Evolutionary conservation across 768 basidiomycete genomes (phyloP).

Genomic region (Xerocomellus intermedius): DNA sequence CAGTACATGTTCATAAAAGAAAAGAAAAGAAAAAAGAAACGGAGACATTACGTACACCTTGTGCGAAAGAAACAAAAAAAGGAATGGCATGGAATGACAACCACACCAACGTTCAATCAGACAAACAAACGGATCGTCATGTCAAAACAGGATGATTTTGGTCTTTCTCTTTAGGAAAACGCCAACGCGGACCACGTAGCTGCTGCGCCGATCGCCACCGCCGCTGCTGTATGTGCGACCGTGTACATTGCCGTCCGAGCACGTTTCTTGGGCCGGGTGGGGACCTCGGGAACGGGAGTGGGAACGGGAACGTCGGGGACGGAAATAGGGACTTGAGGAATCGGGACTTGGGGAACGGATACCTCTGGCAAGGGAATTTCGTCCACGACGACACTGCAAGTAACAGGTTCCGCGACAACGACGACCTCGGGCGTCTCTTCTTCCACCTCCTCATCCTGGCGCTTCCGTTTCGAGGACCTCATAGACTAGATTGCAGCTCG

Average conservation of each 20-base stretch:
- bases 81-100: not conserved
- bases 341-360: constrained; percentile 2
- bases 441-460: constrained; percentile 40
- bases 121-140: not conserved
- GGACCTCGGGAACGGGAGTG: not conserved
- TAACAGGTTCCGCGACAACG: not conserved
- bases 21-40: not conserved
- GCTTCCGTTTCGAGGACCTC: constrained; percentile 63
- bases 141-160: not conserved
- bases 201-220: constrained; percentile 64
- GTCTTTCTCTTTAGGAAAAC: constrained; percentile 43
- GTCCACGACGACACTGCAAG: not conserved
- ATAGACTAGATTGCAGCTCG: constrained; percentile 25
- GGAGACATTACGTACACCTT: constrained; percentile 3
- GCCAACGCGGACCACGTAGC: constrained; percentile 75
- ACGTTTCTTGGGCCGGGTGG: constrained; percentile 42
- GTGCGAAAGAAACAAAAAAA: not conserved
- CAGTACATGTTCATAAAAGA: constrained; percentile 2
- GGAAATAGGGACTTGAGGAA: not conserved
- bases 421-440: not conserved
- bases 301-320: not conserved
- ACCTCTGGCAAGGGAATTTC: not conserved
- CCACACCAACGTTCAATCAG: not conserved
- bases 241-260: constrained; percentile 38
- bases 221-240: constrained; percentile 58